phyloP scores from a whole-genome alignment of 352 stramenopile species.

The Globisporangium middletonii region DNA sequence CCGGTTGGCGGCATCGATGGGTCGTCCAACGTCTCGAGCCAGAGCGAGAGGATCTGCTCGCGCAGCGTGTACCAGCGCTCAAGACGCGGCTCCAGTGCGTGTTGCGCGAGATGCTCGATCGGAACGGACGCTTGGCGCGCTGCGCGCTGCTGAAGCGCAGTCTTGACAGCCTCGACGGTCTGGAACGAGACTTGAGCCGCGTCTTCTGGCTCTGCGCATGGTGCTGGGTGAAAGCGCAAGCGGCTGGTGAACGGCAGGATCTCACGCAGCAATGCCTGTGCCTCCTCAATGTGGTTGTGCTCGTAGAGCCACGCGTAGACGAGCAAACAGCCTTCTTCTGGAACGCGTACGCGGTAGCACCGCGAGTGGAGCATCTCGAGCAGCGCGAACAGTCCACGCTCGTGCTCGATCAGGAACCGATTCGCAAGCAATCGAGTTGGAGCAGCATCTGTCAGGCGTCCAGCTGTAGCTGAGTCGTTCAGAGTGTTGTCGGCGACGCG shows the following conservation, averaged over 20 bases:
- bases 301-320: conserved; percentile 17
- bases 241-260: conserved; percentile 12
- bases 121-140: background rate
- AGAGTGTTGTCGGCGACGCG: too few species aligned
- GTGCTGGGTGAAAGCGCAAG: conserved; percentile 14
- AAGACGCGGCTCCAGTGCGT: background rate
- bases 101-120: background rate
- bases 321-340: conserved; percentile 18
- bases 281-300: conserved; percentile 1
- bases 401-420: conserved; percentile 4
- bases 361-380: conserved; percentile 14
- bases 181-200: background rate
- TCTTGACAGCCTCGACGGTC: too few species aligned
- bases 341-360: conserved; percentile 11
- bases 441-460: background rate
- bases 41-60: conserved; percentile 10
- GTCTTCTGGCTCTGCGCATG: conserved; percentile 6
- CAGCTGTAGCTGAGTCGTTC: background rate
- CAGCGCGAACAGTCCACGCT: background rate
- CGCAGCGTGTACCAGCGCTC: conserved; percentile 7
- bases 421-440: background rate
- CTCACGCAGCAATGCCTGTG: conserved; percentile 4
- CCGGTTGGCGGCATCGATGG: conserved; percentile 5
- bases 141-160: too few species aligned
- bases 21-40: conserved; percentile 11